Conservation (phyloP, 2,329 filamentous ascomycete species). For the Zymoseptoria brevis region DNA sequence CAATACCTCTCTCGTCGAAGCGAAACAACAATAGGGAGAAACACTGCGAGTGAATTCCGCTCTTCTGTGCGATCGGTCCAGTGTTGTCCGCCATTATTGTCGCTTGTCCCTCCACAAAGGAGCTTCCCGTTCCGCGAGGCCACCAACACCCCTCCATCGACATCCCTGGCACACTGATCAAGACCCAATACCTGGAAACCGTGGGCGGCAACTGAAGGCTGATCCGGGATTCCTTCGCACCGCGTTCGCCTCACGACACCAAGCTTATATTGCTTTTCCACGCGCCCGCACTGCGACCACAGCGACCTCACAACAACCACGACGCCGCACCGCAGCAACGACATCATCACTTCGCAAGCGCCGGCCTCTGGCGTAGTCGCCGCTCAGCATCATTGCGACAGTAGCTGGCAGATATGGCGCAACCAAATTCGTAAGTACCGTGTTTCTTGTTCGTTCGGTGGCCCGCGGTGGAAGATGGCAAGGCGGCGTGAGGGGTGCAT, state of each 20-base stretch:
- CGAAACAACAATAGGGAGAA: too few relatives aligned
- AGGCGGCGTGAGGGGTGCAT: neutral
- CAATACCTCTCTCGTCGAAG: too few relatives aligned
- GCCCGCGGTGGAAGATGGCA: neutral
- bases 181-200: neutral
- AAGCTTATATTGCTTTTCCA: neutral
- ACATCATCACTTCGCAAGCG: neutral
- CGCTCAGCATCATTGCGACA: neutral
- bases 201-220: neutral
- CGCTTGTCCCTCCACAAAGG: too few relatives aligned
- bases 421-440: neutral
- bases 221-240: neutral
- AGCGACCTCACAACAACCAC: neutral
- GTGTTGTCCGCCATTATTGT: too few relatives aligned
- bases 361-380: neutral
- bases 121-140: too few relatives aligned
- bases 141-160: too few relatives aligned
- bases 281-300: neutral
- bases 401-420: neutral
- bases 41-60: too few relatives aligned
- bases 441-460: neutral
- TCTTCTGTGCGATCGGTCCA: too few relatives aligned
- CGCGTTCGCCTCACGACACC: neutral
- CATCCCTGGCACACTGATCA: neutral
- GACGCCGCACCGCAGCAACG: neutral